Conservation (phyloP, 169 alveolate genomes). For the Cryptosporidium canis region DNA sequence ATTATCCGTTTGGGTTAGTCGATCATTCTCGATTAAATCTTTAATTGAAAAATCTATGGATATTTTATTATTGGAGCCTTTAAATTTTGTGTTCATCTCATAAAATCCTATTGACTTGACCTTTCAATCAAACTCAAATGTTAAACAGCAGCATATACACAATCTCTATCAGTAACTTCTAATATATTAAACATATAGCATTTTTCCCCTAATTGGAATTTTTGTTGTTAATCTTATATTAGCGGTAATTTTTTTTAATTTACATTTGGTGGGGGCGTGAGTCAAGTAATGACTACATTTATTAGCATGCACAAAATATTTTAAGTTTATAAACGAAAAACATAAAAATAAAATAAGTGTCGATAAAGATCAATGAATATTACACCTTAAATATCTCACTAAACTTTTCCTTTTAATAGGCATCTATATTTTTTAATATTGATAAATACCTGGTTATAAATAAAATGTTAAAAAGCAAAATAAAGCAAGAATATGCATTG, state of each 20-base stretch:
- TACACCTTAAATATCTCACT: background rate
- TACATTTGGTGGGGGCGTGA: constrained; percentile 7
- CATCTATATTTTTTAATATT: background rate
- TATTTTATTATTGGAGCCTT: background rate
- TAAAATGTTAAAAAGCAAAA: background rate
- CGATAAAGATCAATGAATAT: background rate
- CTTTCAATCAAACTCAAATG: background rate
- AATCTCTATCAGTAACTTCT: background rate
- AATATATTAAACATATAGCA: background rate
- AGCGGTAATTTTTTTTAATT: constrained; percentile 9
- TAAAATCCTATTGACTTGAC: background rate
- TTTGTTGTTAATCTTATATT: background rate
- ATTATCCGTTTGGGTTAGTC: background rate
- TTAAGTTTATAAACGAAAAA: background rate
- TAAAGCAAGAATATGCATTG: background rate
- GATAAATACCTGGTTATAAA: background rate
- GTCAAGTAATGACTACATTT: constrained; percentile 21
- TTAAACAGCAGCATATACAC: background rate
- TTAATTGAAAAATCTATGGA: constrained; percentile 13
- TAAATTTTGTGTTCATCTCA: background rate
- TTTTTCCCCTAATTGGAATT: background rate
- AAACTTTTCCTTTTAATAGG: background rate
- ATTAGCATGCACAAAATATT: background rate
- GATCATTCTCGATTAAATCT: background rate
- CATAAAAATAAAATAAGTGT: background rate